Conservation (phyloP, 495 filamentous ascomycete species). For the Acidiella bohemica region DNA sequence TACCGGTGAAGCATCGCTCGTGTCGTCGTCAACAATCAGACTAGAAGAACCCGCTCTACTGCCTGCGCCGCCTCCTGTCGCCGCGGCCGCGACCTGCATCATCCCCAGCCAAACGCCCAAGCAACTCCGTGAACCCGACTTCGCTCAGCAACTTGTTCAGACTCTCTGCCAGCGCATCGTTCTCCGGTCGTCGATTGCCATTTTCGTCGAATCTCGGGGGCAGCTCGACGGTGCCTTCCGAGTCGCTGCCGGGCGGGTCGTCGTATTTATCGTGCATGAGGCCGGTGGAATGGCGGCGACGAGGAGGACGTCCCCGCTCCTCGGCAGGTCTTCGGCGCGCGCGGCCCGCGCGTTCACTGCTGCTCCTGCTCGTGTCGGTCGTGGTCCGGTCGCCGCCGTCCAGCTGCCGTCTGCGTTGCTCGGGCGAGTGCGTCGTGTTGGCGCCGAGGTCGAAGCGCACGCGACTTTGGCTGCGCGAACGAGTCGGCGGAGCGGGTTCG, state of each 20-base stretch:
- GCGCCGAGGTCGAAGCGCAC: constrained; percentile 15
- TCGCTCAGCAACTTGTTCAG: constrained; percentile 4
- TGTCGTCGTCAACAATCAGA: not conserved
- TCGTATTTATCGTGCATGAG: constrained; percentile 16
- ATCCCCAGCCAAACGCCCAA: constrained; percentile 1
- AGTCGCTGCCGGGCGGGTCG: constrained; percentile 9
- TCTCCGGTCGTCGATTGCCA: constrained; percentile 18
- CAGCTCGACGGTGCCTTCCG: constrained; percentile 25
- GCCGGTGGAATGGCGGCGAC: not conserved
- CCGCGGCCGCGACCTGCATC: constrained; percentile 5
- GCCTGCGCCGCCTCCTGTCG: constrained; percentile 7
- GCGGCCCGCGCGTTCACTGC: constrained; percentile 2
- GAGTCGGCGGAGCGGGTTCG: constrained; percentile 10
- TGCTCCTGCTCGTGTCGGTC: constrained; percentile 1
- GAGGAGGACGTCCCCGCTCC: not conserved
- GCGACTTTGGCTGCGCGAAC: constrained; percentile 8
- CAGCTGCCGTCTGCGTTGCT: constrained; percentile 1
- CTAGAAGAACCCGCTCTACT: no score
- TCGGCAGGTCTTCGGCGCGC: constrained; percentile 1
- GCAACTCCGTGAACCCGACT: constrained; percentile 1
- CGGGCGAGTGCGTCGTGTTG: constrained; percentile 16
- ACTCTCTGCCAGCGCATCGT: constrained; percentile 19
- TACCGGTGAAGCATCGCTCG: not conserved
- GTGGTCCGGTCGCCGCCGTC: not conserved
- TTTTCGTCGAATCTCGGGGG: constrained; percentile 26